phyloP scores from a whole-genome alignment of 2,329 filamentous ascomycete genomes.

The Lasiodiplodia gonubiensis region DNA sequence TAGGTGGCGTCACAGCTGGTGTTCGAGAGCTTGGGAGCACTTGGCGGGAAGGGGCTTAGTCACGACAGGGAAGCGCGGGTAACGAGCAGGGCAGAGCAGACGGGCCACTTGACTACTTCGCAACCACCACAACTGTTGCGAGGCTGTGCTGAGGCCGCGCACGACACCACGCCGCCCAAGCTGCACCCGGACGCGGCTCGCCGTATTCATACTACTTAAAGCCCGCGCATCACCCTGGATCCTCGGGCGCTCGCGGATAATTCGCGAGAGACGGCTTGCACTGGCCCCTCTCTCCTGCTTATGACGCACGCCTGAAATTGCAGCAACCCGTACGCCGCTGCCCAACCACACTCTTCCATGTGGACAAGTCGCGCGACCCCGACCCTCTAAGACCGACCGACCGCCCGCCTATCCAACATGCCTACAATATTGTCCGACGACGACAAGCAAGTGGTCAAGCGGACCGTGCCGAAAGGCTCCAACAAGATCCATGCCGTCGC shows the following conservation, averaged over 20 bases:
- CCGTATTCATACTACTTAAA: slow-evolving; percentile 23
- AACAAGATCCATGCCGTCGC: slow-evolving; percentile 98
- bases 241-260: slow-evolving; percentile 17
- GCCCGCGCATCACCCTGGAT: slow-evolving; percentile 5
- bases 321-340: slow-evolving; percentile 17
- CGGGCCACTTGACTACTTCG: slow-evolving; percentile 20
- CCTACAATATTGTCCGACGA: slow-evolving; percentile 81
- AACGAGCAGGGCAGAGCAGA: slow-evolving; percentile 1
- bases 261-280: slow-evolving; percentile 16
- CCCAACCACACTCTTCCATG: slow-evolving; percentile 27
- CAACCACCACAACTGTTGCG: slow-evolving; percentile 20
- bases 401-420: slow-evolving; percentile 41
- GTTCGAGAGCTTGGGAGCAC: background rate
- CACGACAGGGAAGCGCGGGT: slow-evolving; percentile 21
- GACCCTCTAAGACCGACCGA: slow-evolving; percentile 17
- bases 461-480: slow-evolving; percentile 86
- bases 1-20: background rate
- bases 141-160: slow-evolving; percentile 25
- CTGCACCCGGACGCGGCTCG: background rate
- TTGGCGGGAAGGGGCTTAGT: slow-evolving; percentile 18
- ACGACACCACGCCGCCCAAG: slow-evolving; percentile 14
- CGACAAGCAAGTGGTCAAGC: slow-evolving; percentile 96
- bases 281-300: slow-evolving; percentile 27
- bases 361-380: slow-evolving; percentile 11
- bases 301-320: slow-evolving; percentile 28